A percentile compares a stretch with the other conserved stretches of the same genome.
Conservation (phyloP, 192 early-diverging fungal species). For the Bifiguratus adelaidae region DNA sequence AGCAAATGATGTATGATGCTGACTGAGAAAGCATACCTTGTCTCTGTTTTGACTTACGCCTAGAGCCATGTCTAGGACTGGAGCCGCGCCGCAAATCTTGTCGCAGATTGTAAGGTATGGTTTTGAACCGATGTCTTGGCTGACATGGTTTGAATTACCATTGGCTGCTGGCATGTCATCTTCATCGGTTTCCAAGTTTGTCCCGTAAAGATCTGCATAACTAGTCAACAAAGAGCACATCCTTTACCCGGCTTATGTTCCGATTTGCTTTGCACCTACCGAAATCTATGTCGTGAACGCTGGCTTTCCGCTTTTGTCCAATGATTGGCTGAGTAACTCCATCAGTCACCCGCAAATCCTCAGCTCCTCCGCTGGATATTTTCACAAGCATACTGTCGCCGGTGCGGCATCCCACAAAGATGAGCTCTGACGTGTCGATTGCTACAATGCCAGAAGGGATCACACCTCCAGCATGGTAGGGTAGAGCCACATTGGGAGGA, state of each 20-base stretch:
- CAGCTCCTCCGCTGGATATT: too few species aligned
- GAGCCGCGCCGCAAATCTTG: constrained; percentile 65
- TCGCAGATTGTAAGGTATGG: constrained; percentile 76
- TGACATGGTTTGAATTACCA: too few species aligned
- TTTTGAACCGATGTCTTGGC: too few species aligned
- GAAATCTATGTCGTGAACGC: background rate
- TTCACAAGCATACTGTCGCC: constrained; percentile 63
- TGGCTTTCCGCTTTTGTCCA: too few species aligned
- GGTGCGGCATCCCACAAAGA: constrained; percentile 63
- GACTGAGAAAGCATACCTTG: too few species aligned
- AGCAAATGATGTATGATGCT: too few species aligned
- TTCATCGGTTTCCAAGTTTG: constrained; percentile 15
- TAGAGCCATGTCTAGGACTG: constrained; percentile 63
- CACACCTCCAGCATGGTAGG: constrained; percentile 17
- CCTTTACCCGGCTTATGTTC: background rate
- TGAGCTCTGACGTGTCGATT: constrained; percentile 36
- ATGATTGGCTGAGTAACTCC: too few species aligned
- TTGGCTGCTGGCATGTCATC: too few species aligned
- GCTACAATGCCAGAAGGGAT: constrained; percentile 38
- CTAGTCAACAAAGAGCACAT: background rate
- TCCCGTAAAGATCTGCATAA: constrained; percentile 15
- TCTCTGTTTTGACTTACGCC: too few species aligned
- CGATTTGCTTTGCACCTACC: background rate
- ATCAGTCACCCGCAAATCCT: too few species aligned
- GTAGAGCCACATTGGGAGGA: background rate